Base-by-base conservation (phyloP, 176 grass and related monocot species). In the Zizania latifolia region DNA sequence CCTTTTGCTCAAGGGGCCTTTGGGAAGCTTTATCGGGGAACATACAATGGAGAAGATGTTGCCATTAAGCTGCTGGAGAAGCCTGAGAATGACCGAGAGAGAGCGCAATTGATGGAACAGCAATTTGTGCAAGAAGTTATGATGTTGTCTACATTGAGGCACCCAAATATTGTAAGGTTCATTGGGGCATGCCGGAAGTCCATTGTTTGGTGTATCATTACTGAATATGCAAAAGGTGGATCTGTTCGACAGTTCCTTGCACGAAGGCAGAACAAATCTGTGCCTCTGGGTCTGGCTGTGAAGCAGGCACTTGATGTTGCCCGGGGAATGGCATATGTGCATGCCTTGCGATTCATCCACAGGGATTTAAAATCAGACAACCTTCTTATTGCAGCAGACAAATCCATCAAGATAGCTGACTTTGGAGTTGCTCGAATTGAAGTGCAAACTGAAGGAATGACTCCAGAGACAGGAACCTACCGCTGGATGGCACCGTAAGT, bases 401-500 rank as follows among this genome's bases (percentile, higher is more conserved):
- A 87, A 76, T 93, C 91, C 24, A 93, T 93, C 56, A 93, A 93
- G 68, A 93, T 90, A 79, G 91, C 91, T 9, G 91, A 93, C 83
- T 93, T 93, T 68, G 91, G 91, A 58, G 91, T 93, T 58, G 91
- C 87, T 76, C 81, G 91, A 37, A 93, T 93, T 51, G 91, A 93
- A 64, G 91, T 89, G 39, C 78, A 86, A 60, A 86, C 91, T 2
- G 87, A 93, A 65, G 87, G 91, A 51, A 93, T 93, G 91, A 93
- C 87, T 14, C 87, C 91, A 36, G 91, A 90, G 46, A 93, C 91
- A 13, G 91, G 91, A 48, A 87, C 91, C 40, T 90, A 93, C 38
- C 91, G 91, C 23, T 93, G 91, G 91, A 93, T 93, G 91, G 91
- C 91, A 8, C 91, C 91, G 91, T 93, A 87, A 93, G 91, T 85